Conservation (phyloP, 306 rosid genomes). For the Acmispon strigosus region DNA sequence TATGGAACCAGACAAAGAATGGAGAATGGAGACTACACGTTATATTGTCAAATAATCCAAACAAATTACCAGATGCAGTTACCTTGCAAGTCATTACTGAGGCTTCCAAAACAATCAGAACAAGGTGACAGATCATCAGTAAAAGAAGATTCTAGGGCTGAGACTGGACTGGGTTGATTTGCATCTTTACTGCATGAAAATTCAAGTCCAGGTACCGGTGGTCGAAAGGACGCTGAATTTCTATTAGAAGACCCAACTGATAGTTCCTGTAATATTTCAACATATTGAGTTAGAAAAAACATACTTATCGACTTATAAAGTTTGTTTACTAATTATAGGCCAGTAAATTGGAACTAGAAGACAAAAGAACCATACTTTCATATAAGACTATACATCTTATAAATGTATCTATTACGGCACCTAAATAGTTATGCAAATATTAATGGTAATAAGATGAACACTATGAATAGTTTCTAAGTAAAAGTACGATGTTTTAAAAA, state of each 20-base stretch:
- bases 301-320: background rate
- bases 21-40: background rate
- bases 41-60: background rate
- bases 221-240: background rate
- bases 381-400: background rate
- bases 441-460: background rate
- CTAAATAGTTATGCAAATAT: background rate
- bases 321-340: background rate
- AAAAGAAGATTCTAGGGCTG: slow-evolving; percentile 71
- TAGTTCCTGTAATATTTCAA: slow-evolving; percentile 15
- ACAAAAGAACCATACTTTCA: background rate
- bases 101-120: slow-evolving; percentile 79
- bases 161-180: slow-evolving; percentile 78
- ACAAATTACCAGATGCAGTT: slow-evolving; percentile 3
- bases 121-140: slow-evolving; percentile 58
- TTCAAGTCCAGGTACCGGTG: slow-evolving; percentile 16
- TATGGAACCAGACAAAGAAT: background rate
- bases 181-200: slow-evolving; percentile 57
- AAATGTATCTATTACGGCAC: background rate
- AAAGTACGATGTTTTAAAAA: background rate
- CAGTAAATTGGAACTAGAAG: background rate
- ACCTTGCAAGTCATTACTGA: slow-evolving; percentile 78
- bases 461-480: background rate
- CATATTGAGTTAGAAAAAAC: slow-evolving; percentile 15
- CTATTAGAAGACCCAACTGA: background rate